Evolutionary conservation across 2,329 filamentous ascomycete species (phyloP).

Genomic region (Epichloe coenophiala): DNA sequence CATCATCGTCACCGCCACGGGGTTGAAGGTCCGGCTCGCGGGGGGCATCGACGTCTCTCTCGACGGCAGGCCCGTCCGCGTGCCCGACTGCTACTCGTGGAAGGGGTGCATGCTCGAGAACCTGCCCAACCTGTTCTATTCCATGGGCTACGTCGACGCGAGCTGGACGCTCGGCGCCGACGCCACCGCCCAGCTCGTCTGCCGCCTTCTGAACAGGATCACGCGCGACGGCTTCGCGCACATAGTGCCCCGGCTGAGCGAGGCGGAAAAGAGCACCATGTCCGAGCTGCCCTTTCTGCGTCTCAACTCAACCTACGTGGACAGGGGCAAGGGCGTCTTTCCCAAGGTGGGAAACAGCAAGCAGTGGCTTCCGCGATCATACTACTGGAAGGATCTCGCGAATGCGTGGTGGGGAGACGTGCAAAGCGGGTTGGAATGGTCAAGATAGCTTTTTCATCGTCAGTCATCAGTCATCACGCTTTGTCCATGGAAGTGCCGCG

Average conservation of each 20-base stretch:
- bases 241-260: neutral
- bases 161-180: constrained; percentile 51
- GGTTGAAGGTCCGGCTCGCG: constrained; percentile 44
- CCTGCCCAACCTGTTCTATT: constrained; percentile 44
- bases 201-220: neutral
- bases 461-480: too few species aligned
- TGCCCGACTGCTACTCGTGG: constrained; percentile 41
- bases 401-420: constrained; percentile 4
- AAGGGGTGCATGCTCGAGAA: constrained; percentile 48
- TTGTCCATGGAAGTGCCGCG: too few species aligned
- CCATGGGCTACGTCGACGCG: constrained; percentile 50
- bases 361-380: constrained; percentile 4
- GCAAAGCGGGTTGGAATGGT: constrained; percentile 1
- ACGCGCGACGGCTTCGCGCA: neutral
- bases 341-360: constrained; percentile 1
- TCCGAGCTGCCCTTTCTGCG: constrained; percentile 1
- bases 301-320: constrained; percentile 4
- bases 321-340: neutral
- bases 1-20: constrained; percentile 54
- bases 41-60: constrained; percentile 35
- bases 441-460: neutral
- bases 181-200: constrained; percentile 4
- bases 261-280: constrained; percentile 2
- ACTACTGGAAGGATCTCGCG: constrained; percentile 5
- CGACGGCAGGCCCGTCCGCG: constrained; percentile 33